A percentile compares a stretch with the other conserved stretches of the same genome.
These are phyloP conservation scores for Orychophragmus violaceus DNA, from an alignment of 345 rosid species.

Conservation along the genomic window DNA sequence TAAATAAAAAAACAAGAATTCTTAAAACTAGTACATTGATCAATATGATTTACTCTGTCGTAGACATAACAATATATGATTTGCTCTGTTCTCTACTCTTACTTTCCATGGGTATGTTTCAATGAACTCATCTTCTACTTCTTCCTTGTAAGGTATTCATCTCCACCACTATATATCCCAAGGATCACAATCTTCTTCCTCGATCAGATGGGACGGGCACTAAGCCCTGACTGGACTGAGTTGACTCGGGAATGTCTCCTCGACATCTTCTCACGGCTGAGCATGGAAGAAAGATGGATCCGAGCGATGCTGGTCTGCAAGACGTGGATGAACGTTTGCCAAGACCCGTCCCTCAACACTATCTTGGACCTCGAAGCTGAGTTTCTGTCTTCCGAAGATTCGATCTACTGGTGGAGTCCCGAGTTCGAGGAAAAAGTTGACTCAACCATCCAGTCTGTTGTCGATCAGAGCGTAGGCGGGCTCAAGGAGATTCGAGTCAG, in stretches of 20 bases:
- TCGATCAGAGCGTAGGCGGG: conserved; percentile 40
- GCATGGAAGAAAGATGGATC: conserved; percentile 44
- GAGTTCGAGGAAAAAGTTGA: conserved; percentile 55
- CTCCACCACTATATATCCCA: background rate
- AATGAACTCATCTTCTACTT: no score
- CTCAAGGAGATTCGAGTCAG: conserved; percentile 48
- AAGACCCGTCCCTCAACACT: conserved; percentile 50
- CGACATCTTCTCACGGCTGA: conserved; percentile 61
- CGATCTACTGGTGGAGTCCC: conserved; percentile 47
- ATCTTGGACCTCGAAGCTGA: conserved; percentile 48
- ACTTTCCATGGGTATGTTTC: no score
- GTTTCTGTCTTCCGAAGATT: conserved; percentile 37
- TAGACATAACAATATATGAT: background rate
- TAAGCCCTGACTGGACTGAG: background rate
- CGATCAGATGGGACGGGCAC: conserved; percentile 9
- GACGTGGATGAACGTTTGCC: conserved; percentile 51
- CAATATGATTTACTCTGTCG: background rate
- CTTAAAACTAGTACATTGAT: background rate
- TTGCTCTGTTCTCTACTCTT: no score
- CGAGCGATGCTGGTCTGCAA: conserved; percentile 70
- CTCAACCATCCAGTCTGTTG: conserved; percentile 47
- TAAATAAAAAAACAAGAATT: background rate
- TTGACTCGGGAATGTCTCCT: conserved; percentile 55
- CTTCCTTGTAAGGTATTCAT: background rate
- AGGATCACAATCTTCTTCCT: background rate